phyloP scores from a whole-genome alignment of 2,329 filamentous ascomycete genomes.

The Exophiala phaeomuriformis region DNA sequence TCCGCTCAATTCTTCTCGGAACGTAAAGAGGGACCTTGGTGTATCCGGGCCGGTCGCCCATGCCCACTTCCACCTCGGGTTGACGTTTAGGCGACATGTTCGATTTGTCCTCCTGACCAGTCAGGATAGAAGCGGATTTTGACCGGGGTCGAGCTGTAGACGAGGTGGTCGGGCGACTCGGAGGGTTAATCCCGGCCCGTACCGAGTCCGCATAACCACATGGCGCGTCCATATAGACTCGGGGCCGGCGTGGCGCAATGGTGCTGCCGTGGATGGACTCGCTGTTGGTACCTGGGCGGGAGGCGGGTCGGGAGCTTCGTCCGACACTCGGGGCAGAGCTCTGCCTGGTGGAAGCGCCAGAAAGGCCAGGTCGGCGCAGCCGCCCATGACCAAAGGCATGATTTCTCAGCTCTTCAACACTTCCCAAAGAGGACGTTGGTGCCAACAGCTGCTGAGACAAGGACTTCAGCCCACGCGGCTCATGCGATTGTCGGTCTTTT shows the following conservation, averaged over 20 bases:
- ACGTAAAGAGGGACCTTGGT: conserved; percentile 16
- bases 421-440: conserved; percentile 11
- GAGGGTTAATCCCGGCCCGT: neutral
- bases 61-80: conserved; percentile 9
- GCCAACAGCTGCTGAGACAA: conserved; percentile 1
- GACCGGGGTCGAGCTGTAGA: conserved; percentile 8
- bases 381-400: conserved; percentile 12
- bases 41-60: conserved; percentile 12
- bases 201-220: conserved; percentile 1
- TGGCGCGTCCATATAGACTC: conserved; percentile 13
- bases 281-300: conserved; percentile 8
- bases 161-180: conserved; percentile 6
- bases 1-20: conserved; percentile 10
- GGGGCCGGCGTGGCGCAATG: neutral
- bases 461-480: conserved; percentile 1
- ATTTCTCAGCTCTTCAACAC: conserved; percentile 16
- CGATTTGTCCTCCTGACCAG: neutral
- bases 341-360: conserved; percentile 9
- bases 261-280: conserved; percentile 8
- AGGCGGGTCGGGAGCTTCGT: conserved; percentile 12
- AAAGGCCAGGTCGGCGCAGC: conserved; percentile 11
- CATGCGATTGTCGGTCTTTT: conserved; percentile 10
- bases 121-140: neutral
- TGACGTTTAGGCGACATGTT: neutral
- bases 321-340: conserved; percentile 13